Base-by-base conservation (phyloP, 768 basidiomycete genomes). In the Boletus reticulatus region DNA sequence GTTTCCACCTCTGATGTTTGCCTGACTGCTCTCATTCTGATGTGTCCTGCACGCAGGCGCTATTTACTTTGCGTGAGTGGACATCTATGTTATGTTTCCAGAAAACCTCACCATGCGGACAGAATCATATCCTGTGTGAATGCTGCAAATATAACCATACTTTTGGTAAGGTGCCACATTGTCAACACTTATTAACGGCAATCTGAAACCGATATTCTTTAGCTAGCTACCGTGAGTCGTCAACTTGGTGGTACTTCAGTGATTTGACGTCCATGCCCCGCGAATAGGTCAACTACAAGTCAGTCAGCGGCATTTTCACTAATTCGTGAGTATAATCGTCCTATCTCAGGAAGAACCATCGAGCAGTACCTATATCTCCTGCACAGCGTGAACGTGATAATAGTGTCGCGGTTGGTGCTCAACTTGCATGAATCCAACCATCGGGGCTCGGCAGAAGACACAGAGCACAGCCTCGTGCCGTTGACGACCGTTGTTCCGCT, bases 391-490 rank as follows among this genome's bases (percentile, higher is more conserved):
- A 61, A 52, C 12, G 52, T 46, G 22, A 52, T 52, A 3, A 47
- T 65, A 64, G 56, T 61, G 12, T 58, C 57, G 20, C 52, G 65
- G 27, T 27, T 66, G 44, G 46, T 59, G 55, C 53, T 63, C 49
- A 66, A 63, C n/a, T 29, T 66, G 24, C 55, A 58, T 6, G 58
- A 56, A 14, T 39, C 49, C 16, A 1, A 3, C 3, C 11, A 4
- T 31, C 37, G 14, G 29, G 4, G 24, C 4, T 31, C 37, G 11
- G 14, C 29, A 20, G 16, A 31, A 16, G 29, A 29, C 4, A 29
- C 16, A 1, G 41, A 37, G 14, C 12, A 27, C 24, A 4, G n/a
- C 6, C 3, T 3, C 31, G 6, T 24, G 31, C 37, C 22, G 39
- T 31, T 61, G 20, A 53, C 54, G 24, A 61, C 48, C n/a, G 11